Base-by-base conservation (phyloP, 306 rosid genomes). In the Aeschynomene evenia region DNA sequence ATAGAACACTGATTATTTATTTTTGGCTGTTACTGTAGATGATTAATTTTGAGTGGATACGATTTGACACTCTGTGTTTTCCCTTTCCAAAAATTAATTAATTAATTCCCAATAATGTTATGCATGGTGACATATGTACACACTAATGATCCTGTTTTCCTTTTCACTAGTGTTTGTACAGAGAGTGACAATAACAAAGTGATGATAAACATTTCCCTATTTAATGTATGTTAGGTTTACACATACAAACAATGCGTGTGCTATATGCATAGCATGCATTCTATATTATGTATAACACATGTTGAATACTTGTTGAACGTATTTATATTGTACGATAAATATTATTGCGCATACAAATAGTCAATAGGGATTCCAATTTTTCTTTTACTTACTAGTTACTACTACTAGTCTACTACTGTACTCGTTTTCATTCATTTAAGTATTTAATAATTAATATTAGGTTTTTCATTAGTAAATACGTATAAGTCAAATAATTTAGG, bases 41-140 rank as follows among this genome's bases (percentile, higher is more conserved):
- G 39, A 50, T 24, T 60, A 29, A 76, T n/a, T 60, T 45, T 18
- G n/a, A 36, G 46, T 19, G 57, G 80, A 56, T 39, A 6, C 57
- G n/a, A 50, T 46, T 66, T 75, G 69, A 67, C 74, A 26, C 21
- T 45, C 48, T 18, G 22, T 19, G 34, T 43, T 71, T 68, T 43
- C 14, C 15, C 0, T 12, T 26, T 36, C 4, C 4, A n/a, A 24
- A 51, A 24, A 1, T 34, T 23, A 54, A 18, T 49, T 66, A 24
- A 1, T 34, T 23, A 54, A 18, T 49, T 66, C 45, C 18, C 70
- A 42, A 13, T 31, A 19, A 26, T 4, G 21, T 45, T 20, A 20
- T 57, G 22, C 22, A 6, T 9, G 29, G 23, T 48, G 36, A 34
- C 34, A 34, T 15, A 60, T 29, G n/a, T n/a, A n/a, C n/a, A 66